A percentile compares a stretch with the other conserved stretches of the same genome.
These are phyloP conservation scores for Macaranga tanarius DNA, from an alignment of 441 rosid species.

Conservation along the genomic window DNA sequence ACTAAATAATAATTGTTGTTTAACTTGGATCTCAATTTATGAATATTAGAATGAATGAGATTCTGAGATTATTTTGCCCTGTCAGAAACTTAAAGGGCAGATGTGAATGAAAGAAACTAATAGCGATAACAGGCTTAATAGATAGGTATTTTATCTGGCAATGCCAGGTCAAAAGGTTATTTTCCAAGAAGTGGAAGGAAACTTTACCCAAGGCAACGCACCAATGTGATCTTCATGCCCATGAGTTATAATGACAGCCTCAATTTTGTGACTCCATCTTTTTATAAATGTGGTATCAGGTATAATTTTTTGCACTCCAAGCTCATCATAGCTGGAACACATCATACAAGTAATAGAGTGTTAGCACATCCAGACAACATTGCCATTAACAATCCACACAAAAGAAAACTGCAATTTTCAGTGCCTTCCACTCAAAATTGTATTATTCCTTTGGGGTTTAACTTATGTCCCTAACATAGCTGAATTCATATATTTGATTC, in stretches of 20 bases:
- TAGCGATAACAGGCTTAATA: conserved; percentile 14
- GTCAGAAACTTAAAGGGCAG: conserved; percentile 9
- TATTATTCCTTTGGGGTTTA: background rate
- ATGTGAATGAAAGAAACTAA: background rate
- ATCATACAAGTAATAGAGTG: conserved; percentile 22
- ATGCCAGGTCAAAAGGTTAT: conserved; percentile 11
- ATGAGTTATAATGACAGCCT: conserved; percentile 94
- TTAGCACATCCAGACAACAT: conserved; percentile 18
- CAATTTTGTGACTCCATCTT: conserved; percentile 93
- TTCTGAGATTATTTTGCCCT: no score
- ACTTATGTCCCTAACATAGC: background rate
- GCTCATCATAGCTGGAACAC: conserved; percentile 76
- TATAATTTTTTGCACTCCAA: conserved; percentile 87
- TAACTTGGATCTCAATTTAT: conserved; percentile 9
- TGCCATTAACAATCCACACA: background rate
- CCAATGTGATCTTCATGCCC: conserved; percentile 99
- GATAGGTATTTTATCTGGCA: conserved; percentile 12
- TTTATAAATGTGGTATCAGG: conserved; percentile 95
- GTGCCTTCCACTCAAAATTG: background rate
- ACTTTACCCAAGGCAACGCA: conserved; percentile 99
- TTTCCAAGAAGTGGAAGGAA: conserved; percentile 42
- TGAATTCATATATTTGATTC: background rate
- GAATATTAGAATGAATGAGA: background rate
- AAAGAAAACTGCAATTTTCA: conserved; percentile 8
- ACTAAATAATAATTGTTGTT: conserved; percentile 7